Conservation (phyloP, 108 stramenopile species). For the Cyclotella sp. region DNA sequence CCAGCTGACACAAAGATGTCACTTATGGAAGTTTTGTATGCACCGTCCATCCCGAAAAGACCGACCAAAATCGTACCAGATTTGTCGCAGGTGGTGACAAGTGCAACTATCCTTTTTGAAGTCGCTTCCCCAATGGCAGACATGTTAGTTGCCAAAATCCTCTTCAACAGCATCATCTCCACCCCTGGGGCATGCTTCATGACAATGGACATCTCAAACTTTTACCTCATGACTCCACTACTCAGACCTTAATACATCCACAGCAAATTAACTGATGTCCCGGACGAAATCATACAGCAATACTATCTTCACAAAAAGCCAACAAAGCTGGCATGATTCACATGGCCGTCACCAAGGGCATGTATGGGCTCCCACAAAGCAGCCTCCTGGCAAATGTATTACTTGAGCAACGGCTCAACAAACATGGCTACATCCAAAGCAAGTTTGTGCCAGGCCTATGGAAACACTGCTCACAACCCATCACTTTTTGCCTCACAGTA, state of each 20-base stretch:
- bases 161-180: too few relatives aligned
- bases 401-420: too few relatives aligned
- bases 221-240: constrained; percentile 20
- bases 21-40: not conserved
- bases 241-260: constrained; percentile 39
- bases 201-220: constrained; percentile 22
- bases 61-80: not conserved
- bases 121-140: not conserved
- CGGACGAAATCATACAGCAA: constrained; percentile 38
- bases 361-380: too few relatives aligned
- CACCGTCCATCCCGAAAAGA: not conserved
- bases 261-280: constrained; percentile 11
- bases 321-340: constrained; percentile 7
- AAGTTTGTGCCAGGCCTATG: constrained; percentile 37
- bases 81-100: not conserved
- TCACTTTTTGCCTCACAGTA: not conserved
- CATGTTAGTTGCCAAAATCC: not conserved
- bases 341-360: not conserved
- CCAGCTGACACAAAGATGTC: not conserved
- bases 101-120: not conserved
- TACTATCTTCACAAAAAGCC: constrained; percentile 24
- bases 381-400: too few relatives aligned
- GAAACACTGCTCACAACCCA: constrained; percentile 22
- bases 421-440: too few relatives aligned
- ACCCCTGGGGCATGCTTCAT: too few relatives aligned